Evolutionary conservation across 345 rosid species (phyloP).

Genomic region (Carallia pectinifolia): DNA sequence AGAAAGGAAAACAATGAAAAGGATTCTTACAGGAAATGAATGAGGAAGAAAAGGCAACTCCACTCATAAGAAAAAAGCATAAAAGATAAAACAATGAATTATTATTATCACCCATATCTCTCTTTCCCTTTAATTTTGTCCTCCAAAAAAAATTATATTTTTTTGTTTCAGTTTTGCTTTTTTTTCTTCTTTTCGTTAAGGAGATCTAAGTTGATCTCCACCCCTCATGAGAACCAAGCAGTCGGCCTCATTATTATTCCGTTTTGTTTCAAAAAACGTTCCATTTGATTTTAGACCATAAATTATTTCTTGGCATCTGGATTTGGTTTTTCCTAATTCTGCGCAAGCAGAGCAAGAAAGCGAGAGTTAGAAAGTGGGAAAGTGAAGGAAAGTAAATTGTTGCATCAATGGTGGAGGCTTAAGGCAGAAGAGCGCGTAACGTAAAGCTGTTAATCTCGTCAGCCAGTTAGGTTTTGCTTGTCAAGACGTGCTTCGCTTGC

Average conservation of each 20-base stretch:
- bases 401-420: no score
- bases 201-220: constrained; percentile 13
- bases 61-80: constrained; percentile 29
- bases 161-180: not conserved
- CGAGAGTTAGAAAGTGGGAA: no score
- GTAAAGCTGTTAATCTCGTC: no score
- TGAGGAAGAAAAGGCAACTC: constrained; percentile 32
- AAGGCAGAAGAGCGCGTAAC: no score
- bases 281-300: not conserved
- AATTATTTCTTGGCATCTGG: no score
- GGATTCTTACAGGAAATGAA: constrained; percentile 36
- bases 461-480: no score
- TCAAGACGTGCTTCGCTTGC: no score
- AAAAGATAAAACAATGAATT: constrained; percentile 21
- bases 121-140: not conserved
- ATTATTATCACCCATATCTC: constrained; percentile 3
- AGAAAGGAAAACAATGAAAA: not conserved
- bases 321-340: no score
- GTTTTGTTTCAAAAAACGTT: not conserved
- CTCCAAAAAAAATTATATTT: not conserved
- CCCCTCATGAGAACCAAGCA: not conserved
- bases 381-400: no score
- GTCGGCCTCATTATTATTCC: not conserved
- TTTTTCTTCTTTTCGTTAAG: not conserved
- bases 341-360: no score